phyloP scores from a whole-genome alignment of 352 stramenopile genomes.

The Globisporangium megalacanthum region DNA sequence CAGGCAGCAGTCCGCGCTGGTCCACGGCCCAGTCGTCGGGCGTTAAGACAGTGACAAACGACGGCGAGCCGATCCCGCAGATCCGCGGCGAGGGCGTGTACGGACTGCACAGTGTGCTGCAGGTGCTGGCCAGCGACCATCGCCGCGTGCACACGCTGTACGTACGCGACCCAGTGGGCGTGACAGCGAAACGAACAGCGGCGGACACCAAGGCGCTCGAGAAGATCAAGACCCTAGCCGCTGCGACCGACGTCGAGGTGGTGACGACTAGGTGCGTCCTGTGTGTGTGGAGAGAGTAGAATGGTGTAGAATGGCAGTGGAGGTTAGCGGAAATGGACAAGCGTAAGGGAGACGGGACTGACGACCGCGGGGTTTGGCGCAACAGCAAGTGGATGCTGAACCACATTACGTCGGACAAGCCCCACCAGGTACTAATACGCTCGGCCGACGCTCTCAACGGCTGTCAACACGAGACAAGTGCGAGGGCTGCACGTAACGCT shows the following conservation, averaged over 20 bases:
- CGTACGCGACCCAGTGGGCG: constrained; percentile 25
- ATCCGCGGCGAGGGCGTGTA: constrained; percentile 55
- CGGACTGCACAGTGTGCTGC: constrained; percentile 64
- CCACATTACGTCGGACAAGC: constrained; percentile 75
- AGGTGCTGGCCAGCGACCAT: constrained; percentile 57
- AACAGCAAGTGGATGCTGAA: constrained; percentile 82
- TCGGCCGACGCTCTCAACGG: background rate
- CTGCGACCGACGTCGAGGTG: constrained; percentile 20
- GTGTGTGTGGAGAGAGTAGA: background rate
- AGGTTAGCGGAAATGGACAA: background rate
- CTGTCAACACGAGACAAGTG: background rate
- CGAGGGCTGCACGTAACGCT: background rate
- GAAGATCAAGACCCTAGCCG: constrained; percentile 42
- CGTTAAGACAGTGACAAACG: constrained; percentile 17
- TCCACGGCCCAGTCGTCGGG: background rate
- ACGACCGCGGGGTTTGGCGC: background rate
- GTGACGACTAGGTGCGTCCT: constrained; percentile 20
- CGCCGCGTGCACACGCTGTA: constrained; percentile 44
- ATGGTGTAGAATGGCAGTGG: background rate
- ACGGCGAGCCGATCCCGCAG: constrained; percentile 41
- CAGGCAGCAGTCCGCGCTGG: background rate
- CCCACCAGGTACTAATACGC: constrained; percentile 65
- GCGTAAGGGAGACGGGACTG: background rate
- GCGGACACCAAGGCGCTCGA: constrained; percentile 28
- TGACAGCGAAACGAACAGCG: constrained; percentile 27